A percentile compares a stretch with the other conserved stretches of the same genome.
phyloP scores from a whole-genome alignment of 176 grass and related monocot genomes.

The Saccharum spontaneum region DNA sequence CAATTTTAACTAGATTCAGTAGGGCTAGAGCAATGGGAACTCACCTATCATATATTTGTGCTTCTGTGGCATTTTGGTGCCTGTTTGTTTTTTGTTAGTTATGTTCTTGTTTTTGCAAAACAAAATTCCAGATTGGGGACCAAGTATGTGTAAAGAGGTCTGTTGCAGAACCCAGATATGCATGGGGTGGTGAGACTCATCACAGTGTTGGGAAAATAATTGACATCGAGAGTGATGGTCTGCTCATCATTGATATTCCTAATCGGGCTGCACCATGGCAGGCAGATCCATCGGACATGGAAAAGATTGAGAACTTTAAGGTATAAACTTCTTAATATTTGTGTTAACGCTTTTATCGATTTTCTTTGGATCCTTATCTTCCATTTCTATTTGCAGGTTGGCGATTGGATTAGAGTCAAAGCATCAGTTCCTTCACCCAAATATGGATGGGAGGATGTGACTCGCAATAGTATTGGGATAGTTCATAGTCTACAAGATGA shows the following conservation, averaged over 20 bases:
- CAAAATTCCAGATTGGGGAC: slow-evolving; percentile 76
- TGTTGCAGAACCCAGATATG: slow-evolving; percentile 95
- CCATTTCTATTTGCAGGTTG: slow-evolving; percentile 55
- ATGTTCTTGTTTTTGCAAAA: slow-evolving; percentile 13
- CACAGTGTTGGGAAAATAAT: slow-evolving; percentile 96
- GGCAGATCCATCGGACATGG: slow-evolving; percentile 99
- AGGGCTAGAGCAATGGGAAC: no score
- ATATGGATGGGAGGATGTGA: slow-evolving; percentile 99
- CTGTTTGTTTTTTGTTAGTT: no score
- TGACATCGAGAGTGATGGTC: slow-evolving; percentile 81
- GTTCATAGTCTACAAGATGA: slow-evolving; percentile 97
- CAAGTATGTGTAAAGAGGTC: slow-evolving; percentile 97
- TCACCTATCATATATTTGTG: no score
- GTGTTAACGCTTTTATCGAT: not conserved
- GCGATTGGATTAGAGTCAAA: slow-evolving; percentile 98
- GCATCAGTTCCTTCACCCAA: slow-evolving; percentile 91
- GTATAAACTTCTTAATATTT: slow-evolving; percentile 39
- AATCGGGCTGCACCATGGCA: slow-evolving; percentile 64
- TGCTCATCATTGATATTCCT: slow-evolving; percentile 85
- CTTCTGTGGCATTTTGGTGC: no score
- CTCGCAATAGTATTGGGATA: slow-evolving; percentile 80
- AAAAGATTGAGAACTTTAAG: slow-evolving; percentile 94
- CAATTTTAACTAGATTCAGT: no score
- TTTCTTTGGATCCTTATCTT: slow-evolving; percentile 23
- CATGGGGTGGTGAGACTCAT: slow-evolving; percentile 99